Evolutionary conservation across 1,284 basidiomycete species (phyloP).

Genomic region (Trichosporon inkin): DNA sequence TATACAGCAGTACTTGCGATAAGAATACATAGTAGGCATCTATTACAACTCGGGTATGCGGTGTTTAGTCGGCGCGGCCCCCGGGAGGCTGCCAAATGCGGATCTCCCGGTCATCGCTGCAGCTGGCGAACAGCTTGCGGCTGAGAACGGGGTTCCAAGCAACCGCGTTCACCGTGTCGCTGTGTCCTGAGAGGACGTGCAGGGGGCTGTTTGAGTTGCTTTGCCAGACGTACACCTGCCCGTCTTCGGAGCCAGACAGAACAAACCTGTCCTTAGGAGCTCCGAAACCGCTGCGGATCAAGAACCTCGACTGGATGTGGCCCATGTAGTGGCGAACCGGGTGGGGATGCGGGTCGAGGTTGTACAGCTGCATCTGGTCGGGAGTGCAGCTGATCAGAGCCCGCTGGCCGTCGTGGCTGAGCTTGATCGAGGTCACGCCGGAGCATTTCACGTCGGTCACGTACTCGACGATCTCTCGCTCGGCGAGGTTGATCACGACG

Average conservation of each 20-base stretch:
- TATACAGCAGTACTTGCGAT: background rate
- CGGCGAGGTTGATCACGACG: constrained; percentile 34
- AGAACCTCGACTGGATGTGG: constrained; percentile 71
- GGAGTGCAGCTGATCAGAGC: constrained; percentile 82
- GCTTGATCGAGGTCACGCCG: constrained; percentile 76
- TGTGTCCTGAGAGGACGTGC: constrained; percentile 77
- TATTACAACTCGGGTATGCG: background rate
- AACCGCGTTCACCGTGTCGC: constrained; percentile 87
- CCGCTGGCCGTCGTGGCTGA: constrained; percentile 80
- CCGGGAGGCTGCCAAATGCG: background rate
- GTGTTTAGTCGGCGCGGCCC: background rate
- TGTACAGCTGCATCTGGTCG: constrained; percentile 83
- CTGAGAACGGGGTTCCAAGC: constrained; percentile 85
- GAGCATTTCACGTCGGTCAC: constrained; percentile 18
- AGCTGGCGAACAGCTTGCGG: constrained; percentile 85
- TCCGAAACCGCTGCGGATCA: constrained; percentile 90
- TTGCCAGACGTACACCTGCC: constrained; percentile 93
- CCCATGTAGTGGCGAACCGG: constrained; percentile 75
- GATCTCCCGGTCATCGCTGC: constrained; percentile 65
- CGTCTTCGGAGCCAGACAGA: constrained; percentile 90
- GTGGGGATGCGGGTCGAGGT: constrained; percentile 61
- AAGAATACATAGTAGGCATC: constrained; percentile 2
- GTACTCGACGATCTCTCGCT: constrained; percentile 41
- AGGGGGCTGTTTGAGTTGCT: constrained; percentile 75
- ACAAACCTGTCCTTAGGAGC: constrained; percentile 86